Base-by-base conservation (phyloP, 148 eudicot genomes). In the Chenopodium quinoa region DNA sequence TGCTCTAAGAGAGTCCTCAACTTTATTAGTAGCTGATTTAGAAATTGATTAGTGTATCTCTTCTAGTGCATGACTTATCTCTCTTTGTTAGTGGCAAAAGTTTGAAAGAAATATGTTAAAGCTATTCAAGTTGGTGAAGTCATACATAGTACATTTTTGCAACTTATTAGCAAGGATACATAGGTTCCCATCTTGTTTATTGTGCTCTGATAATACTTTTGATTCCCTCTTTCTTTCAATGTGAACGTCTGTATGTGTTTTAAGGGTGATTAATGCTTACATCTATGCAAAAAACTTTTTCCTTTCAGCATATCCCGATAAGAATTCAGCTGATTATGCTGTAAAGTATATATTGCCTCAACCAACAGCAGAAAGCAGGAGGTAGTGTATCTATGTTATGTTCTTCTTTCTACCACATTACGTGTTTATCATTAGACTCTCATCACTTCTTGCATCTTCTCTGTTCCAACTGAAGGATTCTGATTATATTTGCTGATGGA, bases 401-500 rank as follows among this genome's bases (percentile, higher is more conserved):
- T 12, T 79, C 9, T 81, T 20, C 40, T 20, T 7, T 14, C 71
- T 56, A 4, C 17, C 62, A 17, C 54, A 50, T 9, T 22, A 9
- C 34, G 44, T 12, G 34, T 75, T 71, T 22, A 64, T 23, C 37
- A 77, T 58, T 9, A 23, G 74, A 67, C 67, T 71, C 60, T 58
- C 60, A 64, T 71, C 60, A 64, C 67, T 34, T 34, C 40, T 63
- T 54, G 40, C 71, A 25, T 17, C 46, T 82, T 81, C 27, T 83
- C 68, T 65, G 44, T 56, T 86, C 46, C 74, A 63, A 76, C 73
- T 83, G 83, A 90, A 96, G 99, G 89, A 85, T 94, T 78, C 91
- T 94, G 68, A 79, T 94, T 83, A 87, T 97, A 73, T 94, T 88
- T 83, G 85, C 80, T 75, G 98, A 97, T 75, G 99, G 99, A 22